Percentiles rank a stretch among this genome's conserved stretches.
These are phyloP conservation scores for Cucurbita pepo DNA, from an alignment of 306 rosid genomes.

Conservation along the genomic window DNA sequence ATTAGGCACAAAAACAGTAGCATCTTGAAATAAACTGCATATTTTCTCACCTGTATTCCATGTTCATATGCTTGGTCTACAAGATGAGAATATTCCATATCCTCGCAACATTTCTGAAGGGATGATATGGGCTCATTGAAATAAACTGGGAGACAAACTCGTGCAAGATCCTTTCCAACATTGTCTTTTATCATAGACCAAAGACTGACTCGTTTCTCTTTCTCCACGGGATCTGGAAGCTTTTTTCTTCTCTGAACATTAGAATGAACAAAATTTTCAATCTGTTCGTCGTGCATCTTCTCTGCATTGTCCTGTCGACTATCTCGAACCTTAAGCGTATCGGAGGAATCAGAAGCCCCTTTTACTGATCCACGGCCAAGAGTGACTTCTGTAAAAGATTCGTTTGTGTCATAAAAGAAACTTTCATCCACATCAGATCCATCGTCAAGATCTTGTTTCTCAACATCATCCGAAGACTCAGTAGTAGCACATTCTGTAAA, in stretches of 20 bases:
- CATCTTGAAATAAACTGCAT: background rate
- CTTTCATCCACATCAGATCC: slow-evolving; percentile 79
- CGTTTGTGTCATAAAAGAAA: slow-evolving; percentile 53
- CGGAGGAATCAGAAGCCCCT: slow-evolving; percentile 18
- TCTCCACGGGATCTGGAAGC: slow-evolving; percentile 87
- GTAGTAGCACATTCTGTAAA: slow-evolving; percentile 83
- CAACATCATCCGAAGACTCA: slow-evolving; percentile 83
- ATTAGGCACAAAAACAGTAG: background rate
- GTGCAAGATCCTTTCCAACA: slow-evolving; percentile 91
- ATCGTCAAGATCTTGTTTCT: slow-evolving; percentile 79
- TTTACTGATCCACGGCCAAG: slow-evolving; percentile 25
- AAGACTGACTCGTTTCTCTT: slow-evolving; percentile 91
- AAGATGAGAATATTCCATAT: slow-evolving; percentile 83
- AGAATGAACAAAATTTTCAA: slow-evolving; percentile 18
- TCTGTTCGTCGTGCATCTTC: slow-evolving; percentile 23
- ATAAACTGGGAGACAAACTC: slow-evolving; percentile 97
- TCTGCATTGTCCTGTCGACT: slow-evolving; percentile 22
- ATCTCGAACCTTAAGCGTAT: slow-evolving; percentile 17
- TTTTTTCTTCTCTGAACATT: slow-evolving; percentile 54
- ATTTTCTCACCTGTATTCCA: slow-evolving; percentile 60
- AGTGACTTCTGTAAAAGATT: slow-evolving; percentile 49
- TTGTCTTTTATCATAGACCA: slow-evolving; percentile 98
- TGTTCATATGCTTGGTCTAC: slow-evolving; percentile 70
- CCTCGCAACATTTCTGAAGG: slow-evolving; percentile 94
- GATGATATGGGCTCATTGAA: slow-evolving; percentile 96